Percentiles rank a stretch among this genome's conserved stretches.
Evolutionary conservation across 495 filamentous ascomycete genomes (phyloP).

Genomic region (Xylaria venustula): DNA sequence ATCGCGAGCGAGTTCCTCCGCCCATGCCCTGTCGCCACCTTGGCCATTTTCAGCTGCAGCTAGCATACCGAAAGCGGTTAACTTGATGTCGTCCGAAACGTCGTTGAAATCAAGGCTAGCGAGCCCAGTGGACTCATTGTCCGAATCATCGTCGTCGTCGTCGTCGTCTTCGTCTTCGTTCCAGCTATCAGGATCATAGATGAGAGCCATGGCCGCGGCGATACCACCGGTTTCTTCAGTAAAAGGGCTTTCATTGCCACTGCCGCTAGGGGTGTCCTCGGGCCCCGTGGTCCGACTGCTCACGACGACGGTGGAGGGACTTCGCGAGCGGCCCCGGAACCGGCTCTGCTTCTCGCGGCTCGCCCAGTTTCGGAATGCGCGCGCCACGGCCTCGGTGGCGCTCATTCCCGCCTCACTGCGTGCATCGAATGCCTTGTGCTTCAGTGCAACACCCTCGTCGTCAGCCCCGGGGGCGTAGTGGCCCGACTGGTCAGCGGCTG

Average conservation of each 20-base stretch:
- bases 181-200: neutral
- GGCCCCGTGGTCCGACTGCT: constrained; percentile 1
- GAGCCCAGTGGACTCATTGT: neutral
- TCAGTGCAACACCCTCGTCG: neutral
- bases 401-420: constrained; percentile 12
- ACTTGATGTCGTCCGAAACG: constrained; percentile 4
- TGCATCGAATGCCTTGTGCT: constrained; percentile 9
- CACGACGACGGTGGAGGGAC: neutral
- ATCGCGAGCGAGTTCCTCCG: neutral
- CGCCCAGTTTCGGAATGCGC: constrained; percentile 15
- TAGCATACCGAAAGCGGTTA: neutral
- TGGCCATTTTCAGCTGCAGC: neutral
- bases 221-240: neutral
- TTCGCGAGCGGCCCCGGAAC: neutral
- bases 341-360: constrained; percentile 4
- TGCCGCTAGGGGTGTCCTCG: neutral
- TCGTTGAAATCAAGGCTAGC: neutral
- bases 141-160: neutral
- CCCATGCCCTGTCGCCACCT: constrained; percentile 12
- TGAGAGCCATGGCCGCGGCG: constrained; percentile 3
- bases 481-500: constrained; percentile 11
- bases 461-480: constrained; percentile 3
- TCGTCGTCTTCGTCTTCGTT: neutral
- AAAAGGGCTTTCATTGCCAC: neutral
- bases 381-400: constrained; percentile 16